Conservation (phyloP, 495 filamentous ascomycete species). For the Aspergillus nanangensis region DNA sequence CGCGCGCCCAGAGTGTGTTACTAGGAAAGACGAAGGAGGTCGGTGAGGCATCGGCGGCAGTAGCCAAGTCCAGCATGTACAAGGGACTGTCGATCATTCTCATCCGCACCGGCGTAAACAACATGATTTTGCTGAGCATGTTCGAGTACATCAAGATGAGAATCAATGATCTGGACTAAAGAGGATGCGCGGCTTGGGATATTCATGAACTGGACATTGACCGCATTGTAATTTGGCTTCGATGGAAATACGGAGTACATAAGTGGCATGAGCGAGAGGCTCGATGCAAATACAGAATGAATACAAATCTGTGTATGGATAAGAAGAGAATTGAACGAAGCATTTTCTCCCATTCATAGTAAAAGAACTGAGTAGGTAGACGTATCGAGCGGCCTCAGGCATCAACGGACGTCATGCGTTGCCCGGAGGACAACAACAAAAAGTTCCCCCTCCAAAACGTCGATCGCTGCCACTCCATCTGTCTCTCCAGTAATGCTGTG, state of each 20-base stretch:
- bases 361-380: background rate
- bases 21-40: constrained; percentile 42
- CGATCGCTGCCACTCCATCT: constrained; percentile 10
- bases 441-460: constrained; percentile 16
- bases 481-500: too few relatives aligned
- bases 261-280: constrained; percentile 19
- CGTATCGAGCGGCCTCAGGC: constrained; percentile 6
- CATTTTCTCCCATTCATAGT: too few relatives aligned
- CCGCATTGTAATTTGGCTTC: constrained; percentile 1
- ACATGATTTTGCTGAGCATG: constrained; percentile 45
- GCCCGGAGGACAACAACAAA: constrained; percentile 36
- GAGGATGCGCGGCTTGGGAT: constrained; percentile 3
- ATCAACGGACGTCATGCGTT: constrained; percentile 36
- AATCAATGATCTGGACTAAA: constrained; percentile 32
- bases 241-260: constrained; percentile 19
- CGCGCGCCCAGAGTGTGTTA: constrained; percentile 43
- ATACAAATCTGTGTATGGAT: background rate
- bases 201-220: constrained; percentile 4
- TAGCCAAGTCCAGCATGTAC: constrained; percentile 46
- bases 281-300: constrained; percentile 26
- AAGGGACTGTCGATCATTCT: constrained; percentile 46
- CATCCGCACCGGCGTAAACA: constrained; percentile 43
- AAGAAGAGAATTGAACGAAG: background rate
- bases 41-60: constrained; percentile 38
- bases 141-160: constrained; percentile 42